Evolutionary conservation across 495 filamentous ascomycete species (phyloP).

Genomic region (Daldinia decipiens): DNA sequence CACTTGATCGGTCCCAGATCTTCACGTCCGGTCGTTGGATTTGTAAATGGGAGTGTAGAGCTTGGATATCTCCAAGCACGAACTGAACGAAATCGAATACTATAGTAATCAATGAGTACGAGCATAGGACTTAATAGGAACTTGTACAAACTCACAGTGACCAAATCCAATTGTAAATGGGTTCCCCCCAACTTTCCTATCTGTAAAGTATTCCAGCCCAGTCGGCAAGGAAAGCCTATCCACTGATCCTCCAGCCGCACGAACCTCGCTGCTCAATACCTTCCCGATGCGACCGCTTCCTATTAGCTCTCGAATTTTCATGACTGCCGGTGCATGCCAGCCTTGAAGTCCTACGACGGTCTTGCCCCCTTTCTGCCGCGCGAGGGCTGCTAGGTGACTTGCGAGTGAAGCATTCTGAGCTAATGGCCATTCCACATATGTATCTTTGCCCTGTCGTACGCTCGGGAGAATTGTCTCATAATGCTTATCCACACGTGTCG

Average conservation of each 20-base stretch:
- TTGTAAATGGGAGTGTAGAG: constrained; percentile 1
- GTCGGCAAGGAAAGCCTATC: not conserved
- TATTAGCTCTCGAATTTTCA: not conserved
- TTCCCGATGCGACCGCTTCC: not conserved
- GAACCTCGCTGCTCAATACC: not conserved
- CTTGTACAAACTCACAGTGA: not conserved
- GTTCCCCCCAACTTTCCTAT: not conserved
- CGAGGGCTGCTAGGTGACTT: not conserved
- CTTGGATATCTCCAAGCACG: not conserved
- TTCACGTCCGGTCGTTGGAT: not conserved
- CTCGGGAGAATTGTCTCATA: not conserved
- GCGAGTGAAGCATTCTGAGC: not conserved
- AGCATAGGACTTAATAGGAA: not conserved
- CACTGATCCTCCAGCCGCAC: not conserved
- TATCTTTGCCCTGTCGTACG: not conserved
- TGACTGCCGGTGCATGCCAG: not conserved
- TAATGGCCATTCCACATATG: not conserved
- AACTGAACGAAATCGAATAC: constrained; percentile 2
- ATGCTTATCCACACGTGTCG: constrained; percentile 2
- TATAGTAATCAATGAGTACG: not conserved
- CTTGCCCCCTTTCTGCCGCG: not conserved
- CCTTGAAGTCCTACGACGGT: not conserved
- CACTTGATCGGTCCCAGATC: not conserved
- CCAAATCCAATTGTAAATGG: not conserved
- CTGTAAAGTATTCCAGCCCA: not conserved